Evolutionary conservation across 2,329 filamentous ascomycete genomes (phyloP).

Genomic region (Ilyonectria mors-panacis): DNA sequence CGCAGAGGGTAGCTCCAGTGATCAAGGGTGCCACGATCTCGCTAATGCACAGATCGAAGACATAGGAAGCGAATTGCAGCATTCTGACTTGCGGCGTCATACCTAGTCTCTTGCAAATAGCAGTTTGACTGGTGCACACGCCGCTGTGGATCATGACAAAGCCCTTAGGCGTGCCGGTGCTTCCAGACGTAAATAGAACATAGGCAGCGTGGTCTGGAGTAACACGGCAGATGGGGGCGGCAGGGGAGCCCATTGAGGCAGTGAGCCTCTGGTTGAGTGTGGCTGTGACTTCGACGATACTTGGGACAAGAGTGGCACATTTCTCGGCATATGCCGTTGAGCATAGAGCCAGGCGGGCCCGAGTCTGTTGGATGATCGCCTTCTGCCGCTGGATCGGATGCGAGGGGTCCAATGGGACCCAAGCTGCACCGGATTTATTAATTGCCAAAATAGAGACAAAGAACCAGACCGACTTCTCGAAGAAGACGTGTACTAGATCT

Average conservation of each 20-base stretch:
- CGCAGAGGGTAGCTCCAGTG: slow-evolving; percentile 28
- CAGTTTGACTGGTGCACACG: slow-evolving; percentile 29
- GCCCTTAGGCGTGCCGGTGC: slow-evolving; percentile 47
- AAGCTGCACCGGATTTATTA: slow-evolving; percentile 11
- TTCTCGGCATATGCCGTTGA: neutral
- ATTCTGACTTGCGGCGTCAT: slow-evolving; percentile 15
- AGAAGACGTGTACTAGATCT: neutral
- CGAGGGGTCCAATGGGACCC: slow-evolving; percentile 11
- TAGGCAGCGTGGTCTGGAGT: slow-evolving; percentile 29
- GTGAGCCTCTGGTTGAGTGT: neutral
- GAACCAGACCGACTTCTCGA: slow-evolving; percentile 18
- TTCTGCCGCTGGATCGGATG: slow-evolving; percentile 7
- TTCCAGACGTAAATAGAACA: slow-evolving; percentile 47
- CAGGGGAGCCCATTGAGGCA: neutral
- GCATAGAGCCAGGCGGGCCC: neutral
- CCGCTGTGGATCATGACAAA: slow-evolving; percentile 39
- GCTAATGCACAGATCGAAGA: slow-evolving; percentile 17
- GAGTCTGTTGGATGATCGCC: slow-evolving; percentile 7
- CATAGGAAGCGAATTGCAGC: slow-evolving; percentile 31
- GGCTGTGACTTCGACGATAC: slow-evolving; percentile 8
- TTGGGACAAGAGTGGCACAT: neutral
- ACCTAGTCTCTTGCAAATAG: slow-evolving; percentile 18
- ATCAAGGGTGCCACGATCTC: slow-evolving; percentile 26
- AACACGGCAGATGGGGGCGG: neutral
- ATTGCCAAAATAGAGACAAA: slow-evolving; percentile 15